These are phyloP conservation scores for Colletotrichum theobromicola DNA, from an alignment of 2,329 filamentous ascomycete species.

Conservation along the genomic window DNA sequence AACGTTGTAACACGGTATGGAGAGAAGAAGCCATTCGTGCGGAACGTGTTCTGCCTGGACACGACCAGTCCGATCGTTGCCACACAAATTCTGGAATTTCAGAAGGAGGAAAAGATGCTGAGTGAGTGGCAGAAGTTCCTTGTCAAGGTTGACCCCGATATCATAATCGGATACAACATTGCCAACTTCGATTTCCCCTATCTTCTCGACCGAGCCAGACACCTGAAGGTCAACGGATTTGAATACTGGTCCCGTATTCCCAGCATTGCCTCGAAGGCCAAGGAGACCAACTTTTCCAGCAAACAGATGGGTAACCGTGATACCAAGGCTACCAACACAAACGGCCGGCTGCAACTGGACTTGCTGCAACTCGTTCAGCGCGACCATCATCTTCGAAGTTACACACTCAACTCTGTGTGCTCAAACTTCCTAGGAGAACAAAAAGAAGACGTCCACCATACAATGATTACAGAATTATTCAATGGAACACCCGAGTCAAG, in stretches of 20 bases:
- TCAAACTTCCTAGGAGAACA: slow-evolving; percentile 96
- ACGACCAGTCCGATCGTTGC: slow-evolving; percentile 93
- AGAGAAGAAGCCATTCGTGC: slow-evolving; percentile 92
- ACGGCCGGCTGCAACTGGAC: slow-evolving; percentile 91
- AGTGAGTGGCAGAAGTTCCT: slow-evolving; percentile 90
- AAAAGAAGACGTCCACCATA: slow-evolving; percentile 98
- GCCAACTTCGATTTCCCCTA: slow-evolving; percentile 99
- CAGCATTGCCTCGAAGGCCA: slow-evolving; percentile 72
- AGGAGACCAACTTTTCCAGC: slow-evolving; percentile 87
- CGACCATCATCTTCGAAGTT: slow-evolving; percentile 94
- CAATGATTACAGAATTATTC: slow-evolving; percentile 98
- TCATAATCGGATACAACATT: slow-evolving; percentile 99
- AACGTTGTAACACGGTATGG: slow-evolving; percentile 95
- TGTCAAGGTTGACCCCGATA: slow-evolving; percentile 89
- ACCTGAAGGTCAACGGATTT: slow-evolving; percentile 81
- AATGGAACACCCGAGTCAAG: slow-evolving; percentile 95
- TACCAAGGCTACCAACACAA: slow-evolving; percentile 92
- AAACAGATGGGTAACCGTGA: slow-evolving; percentile 98
- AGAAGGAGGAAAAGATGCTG: slow-evolving; percentile 87
- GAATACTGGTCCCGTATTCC: slow-evolving; percentile 87
- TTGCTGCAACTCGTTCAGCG: slow-evolving; percentile 93
- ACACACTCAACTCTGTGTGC: slow-evolving; percentile 95
- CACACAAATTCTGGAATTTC: slow-evolving; percentile 86
- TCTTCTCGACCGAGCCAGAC: slow-evolving; percentile 83
- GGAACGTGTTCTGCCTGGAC: slow-evolving; percentile 95